Conservation (phyloP, 2,329 filamentous ascomycete species). For the Neoascochyta sp. region DNA sequence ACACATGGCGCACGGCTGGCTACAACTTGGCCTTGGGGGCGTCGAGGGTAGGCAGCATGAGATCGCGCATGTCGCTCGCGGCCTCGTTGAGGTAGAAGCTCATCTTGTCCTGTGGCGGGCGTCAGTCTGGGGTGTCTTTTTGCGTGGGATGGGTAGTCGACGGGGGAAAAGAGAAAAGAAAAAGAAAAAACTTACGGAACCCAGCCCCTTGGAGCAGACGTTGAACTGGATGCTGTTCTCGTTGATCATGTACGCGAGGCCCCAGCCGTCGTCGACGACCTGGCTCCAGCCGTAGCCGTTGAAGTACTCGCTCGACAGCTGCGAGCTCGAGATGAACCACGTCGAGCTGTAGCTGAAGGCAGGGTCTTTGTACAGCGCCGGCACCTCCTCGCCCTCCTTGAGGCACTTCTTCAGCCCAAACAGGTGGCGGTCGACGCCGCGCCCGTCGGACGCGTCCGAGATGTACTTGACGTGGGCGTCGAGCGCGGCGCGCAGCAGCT, state of each 20-base stretch:
- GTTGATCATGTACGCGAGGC: conserved; percentile 99
- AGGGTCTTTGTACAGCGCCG: conserved; percentile 81
- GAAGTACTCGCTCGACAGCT: conserved; percentile 94
- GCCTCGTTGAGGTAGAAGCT: conserved; percentile 95
- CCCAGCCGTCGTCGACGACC: conserved; percentile 92
- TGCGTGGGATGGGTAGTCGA: neutral
- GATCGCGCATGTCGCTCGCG: conserved; percentile 80
- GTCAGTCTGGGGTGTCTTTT: conserved; percentile 22
- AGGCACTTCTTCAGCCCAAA: conserved; percentile 94
- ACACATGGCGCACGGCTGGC: no score
- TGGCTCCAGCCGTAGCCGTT: conserved; percentile 99
- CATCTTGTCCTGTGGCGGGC: conserved; percentile 64
- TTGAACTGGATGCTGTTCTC: conserved; percentile 99
- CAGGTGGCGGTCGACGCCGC: conserved; percentile 93
- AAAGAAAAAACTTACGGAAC: conserved; percentile 51
- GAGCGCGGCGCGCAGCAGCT: conserved; percentile 78
- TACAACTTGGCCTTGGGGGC: conserved; percentile 85
- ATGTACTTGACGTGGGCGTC: conserved; percentile 88
- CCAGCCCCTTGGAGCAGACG: conserved; percentile 88
- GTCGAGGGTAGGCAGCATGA: conserved; percentile 77
- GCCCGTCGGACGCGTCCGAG: conserved; percentile 79
- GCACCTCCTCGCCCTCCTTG: conserved; percentile 73
- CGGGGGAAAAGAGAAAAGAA: neutral
- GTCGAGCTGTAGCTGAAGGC: conserved; percentile 77
- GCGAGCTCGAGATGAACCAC: conserved; percentile 86